These are phyloP conservation scores for Wilhelminamyces savonicus DNA, from an alignment of 805 yeast species.

Conservation along the genomic window DNA sequence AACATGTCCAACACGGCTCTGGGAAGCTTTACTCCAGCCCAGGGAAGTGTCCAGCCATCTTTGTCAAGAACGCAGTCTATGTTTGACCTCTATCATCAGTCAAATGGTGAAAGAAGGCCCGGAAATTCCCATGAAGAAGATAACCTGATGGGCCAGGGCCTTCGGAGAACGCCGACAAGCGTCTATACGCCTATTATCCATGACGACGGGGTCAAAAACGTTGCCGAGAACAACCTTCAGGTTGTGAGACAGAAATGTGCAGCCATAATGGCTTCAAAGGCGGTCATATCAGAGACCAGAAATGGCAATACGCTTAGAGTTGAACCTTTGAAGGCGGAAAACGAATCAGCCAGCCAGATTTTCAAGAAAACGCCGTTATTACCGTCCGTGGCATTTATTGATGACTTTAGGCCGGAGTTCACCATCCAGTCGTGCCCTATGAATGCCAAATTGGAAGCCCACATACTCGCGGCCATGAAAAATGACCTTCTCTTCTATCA, in stretches of 20 bases:
- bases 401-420: slow-evolving; percentile 49
- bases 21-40: slow-evolving; percentile 6
- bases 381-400: slow-evolving; percentile 38
- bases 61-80: slow-evolving; percentile 31
- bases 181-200: slow-evolving; percentile 15
- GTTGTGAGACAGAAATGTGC: slow-evolving; percentile 16
- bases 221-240: slow-evolving; percentile 13
- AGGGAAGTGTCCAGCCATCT: neutral
- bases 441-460: slow-evolving; percentile 43
- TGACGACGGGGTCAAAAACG: slow-evolving; percentile 10
- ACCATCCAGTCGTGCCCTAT: slow-evolving; percentile 50
- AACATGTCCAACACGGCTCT: too few species aligned
- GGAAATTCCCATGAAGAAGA: neutral
- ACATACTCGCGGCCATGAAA: slow-evolving; percentile 46
- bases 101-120: slow-evolving; percentile 1
- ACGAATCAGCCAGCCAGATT: neutral
- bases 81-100: slow-evolving; percentile 17
- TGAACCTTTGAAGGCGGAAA: neutral
- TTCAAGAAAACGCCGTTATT: slow-evolving; percentile 16
- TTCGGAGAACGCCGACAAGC: slow-evolving; percentile 12
- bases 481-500: slow-evolving; percentile 41
- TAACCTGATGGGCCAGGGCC: slow-evolving; percentile 2
- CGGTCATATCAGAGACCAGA: neutral
- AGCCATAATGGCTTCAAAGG: slow-evolving; percentile 13
- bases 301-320: slow-evolving; percentile 3